Conservation (phyloP, 495 filamentous ascomycete species). For the Tuber microsphaerosporum region DNA sequence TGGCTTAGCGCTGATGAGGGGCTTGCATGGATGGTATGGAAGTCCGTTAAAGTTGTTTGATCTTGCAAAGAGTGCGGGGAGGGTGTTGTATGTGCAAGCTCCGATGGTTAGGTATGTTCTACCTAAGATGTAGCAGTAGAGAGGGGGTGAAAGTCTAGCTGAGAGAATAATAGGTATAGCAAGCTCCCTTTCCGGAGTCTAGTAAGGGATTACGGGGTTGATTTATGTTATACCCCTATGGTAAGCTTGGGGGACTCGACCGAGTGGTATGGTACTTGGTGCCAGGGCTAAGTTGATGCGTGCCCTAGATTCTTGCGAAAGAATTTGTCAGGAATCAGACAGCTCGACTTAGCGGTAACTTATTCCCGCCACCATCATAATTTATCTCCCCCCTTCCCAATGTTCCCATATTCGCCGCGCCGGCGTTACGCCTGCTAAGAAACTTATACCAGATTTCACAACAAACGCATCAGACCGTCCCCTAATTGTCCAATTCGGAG, state of each 20-base stretch:
- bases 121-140: neutral
- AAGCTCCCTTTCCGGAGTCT: slow-evolving; percentile 59
- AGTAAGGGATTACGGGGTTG: slow-evolving; percentile 53
- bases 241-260: slow-evolving; percentile 21
- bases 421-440: slow-evolving; percentile 5
- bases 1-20: neutral
- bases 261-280: neutral
- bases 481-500: slow-evolving; percentile 59
- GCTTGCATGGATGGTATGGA: neutral
- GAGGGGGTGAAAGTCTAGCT: neutral
- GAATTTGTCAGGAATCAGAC: slow-evolving; percentile 57
- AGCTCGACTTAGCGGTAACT: slow-evolving; percentile 54
- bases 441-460: slow-evolving; percentile 44
- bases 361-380: neutral
- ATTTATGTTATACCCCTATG: slow-evolving; percentile 64
- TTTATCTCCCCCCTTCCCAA: neutral
- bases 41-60: slow-evolving; percentile 57
- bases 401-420: neutral
- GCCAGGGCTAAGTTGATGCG: neutral
- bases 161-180: slow-evolving; percentile 37
- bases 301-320: slow-evolving; percentile 54
- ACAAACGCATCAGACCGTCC: slow-evolving; percentile 44
- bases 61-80: slow-evolving; percentile 48
- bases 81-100: slow-evolving; percentile 54
- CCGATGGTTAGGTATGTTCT: slow-evolving; percentile 60